phyloP scores from a whole-genome alignment of 495 filamentous ascomycete species.

The Aspergillus baeticus region DNA sequence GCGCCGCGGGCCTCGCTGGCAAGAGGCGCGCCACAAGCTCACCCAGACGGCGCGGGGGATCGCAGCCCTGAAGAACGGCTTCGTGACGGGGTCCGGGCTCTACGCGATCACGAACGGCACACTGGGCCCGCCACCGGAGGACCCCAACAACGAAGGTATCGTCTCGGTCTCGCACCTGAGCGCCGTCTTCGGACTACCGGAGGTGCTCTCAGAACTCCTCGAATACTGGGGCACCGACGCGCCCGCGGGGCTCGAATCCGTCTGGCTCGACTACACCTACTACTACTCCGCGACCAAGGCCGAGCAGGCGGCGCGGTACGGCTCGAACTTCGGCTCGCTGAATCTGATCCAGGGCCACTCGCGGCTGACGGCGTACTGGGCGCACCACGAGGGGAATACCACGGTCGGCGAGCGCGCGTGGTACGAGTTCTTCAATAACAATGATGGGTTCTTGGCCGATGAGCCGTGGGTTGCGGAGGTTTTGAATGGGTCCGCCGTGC shows the following conservation, averaged over 20 bases:
- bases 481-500: constrained; percentile 32
- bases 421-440: constrained; percentile 37
- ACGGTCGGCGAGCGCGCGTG: constrained; percentile 39
- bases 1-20: constrained; percentile 40
- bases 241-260: constrained; percentile 31
- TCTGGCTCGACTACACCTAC: constrained; percentile 47
- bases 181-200: constrained; percentile 46
- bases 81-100: constrained; percentile 45
- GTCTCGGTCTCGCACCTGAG: constrained; percentile 43
- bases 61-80: constrained; percentile 41
- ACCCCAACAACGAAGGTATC: constrained; percentile 38
- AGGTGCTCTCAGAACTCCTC: constrained; percentile 40
- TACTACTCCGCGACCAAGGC: constrained; percentile 31
- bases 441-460: constrained; percentile 32
- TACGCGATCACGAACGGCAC: constrained; percentile 41
- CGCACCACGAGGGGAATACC: constrained; percentile 27
- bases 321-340: constrained; percentile 34
- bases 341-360: constrained; percentile 45
- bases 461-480: constrained; percentile 29
- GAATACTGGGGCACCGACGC: constrained; percentile 28
- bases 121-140: constrained; percentile 37
- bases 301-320: constrained; percentile 43
- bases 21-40: constrained; percentile 37
- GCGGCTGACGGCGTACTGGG: constrained; percentile 41
- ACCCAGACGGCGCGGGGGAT: constrained; percentile 40